A percentile compares a stretch with the other conserved stretches of the same genome.
These are phyloP conservation scores for Austroboletus festivus DNA, from an alignment of 768 basidiomycete species.

Conservation along the genomic window DNA sequence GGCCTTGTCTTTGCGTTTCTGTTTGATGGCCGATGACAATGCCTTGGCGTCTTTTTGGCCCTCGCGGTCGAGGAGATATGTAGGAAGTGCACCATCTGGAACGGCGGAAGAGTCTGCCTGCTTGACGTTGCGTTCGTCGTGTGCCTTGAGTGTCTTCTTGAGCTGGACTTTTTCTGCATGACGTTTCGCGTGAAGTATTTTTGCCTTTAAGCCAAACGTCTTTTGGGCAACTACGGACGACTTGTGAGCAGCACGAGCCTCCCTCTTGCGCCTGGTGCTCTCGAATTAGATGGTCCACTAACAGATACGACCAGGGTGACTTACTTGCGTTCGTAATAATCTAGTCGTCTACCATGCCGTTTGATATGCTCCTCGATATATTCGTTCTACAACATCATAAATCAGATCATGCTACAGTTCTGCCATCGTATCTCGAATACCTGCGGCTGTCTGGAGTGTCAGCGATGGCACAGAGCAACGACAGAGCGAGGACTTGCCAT, in stretches of 20 bases:
- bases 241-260: conserved; percentile 73
- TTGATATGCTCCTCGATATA: conserved; percentile 99
- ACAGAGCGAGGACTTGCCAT: conserved; percentile 25
- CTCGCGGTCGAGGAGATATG: conserved; percentile 95
- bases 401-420: conserved; percentile 8
- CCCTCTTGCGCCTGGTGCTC: conserved; percentile 66
- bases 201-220: conserved; percentile 94
- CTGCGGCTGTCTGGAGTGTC: conserved; percentile 54
- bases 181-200: conserved; percentile 94
- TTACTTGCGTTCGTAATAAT: conserved; percentile 93
- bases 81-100: conserved; percentile 89
- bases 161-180: conserved; percentile 98
- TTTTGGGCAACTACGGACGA: conserved; percentile 87
- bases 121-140: conserved; percentile 98
- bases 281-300: background rate
- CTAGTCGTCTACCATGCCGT: conserved; percentile 92
- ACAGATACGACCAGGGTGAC: conserved; percentile 26
- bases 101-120: conserved; percentile 79
- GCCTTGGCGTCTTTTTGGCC: conserved; percentile 99
- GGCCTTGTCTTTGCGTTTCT: conserved; percentile 98
- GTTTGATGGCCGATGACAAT: conserved; percentile 92
- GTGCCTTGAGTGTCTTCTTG: conserved; percentile 99
- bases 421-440: conserved; percentile 33
- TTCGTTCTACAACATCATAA: conserved; percentile 69
- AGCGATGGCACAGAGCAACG: conserved; percentile 1